A percentile compares a stretch with the other conserved stretches of the same genome.
phyloP scores from a whole-genome alignment of 345 rosid species.

The Psidium friedrichsthalianum region DNA sequence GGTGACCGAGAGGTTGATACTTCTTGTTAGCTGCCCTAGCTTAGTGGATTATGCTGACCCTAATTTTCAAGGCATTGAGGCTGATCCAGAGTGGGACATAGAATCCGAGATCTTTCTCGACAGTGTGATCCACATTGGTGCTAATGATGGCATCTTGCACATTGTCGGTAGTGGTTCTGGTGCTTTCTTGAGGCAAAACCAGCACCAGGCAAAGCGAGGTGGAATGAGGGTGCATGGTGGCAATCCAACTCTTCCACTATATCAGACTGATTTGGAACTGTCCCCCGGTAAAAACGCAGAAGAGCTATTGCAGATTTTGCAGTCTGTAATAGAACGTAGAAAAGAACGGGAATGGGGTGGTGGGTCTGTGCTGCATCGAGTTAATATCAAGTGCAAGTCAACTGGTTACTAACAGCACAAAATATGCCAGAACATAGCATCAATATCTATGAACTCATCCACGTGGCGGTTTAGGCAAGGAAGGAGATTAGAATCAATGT shows the following conservation, averaged over 20 bases:
- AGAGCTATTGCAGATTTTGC: slow-evolving; percentile 34
- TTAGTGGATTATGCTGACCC: slow-evolving; percentile 53
- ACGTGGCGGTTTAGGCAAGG: neutral
- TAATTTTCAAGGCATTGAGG: slow-evolving; percentile 55
- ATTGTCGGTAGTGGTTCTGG: slow-evolving; percentile 77
- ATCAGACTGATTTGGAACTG: slow-evolving; percentile 58
- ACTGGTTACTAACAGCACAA: neutral
- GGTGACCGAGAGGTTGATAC: slow-evolving; percentile 51
- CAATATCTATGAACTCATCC: neutral
- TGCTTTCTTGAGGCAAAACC: slow-evolving; percentile 45
- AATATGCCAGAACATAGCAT: neutral
- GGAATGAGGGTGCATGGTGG: slow-evolving; percentile 37
- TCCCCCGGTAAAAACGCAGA: slow-evolving; percentile 41
- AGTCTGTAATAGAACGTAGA: slow-evolving; percentile 48
- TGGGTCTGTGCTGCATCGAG: slow-evolving; percentile 44
- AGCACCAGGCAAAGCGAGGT: slow-evolving; percentile 27
- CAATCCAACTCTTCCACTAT: slow-evolving; percentile 64
- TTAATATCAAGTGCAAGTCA: slow-evolving; percentile 8
- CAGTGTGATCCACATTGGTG: slow-evolving; percentile 60
- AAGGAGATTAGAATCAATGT: neutral
- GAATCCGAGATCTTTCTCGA: slow-evolving; percentile 66
- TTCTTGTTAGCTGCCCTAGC: slow-evolving; percentile 53
- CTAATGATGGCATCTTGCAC: slow-evolving; percentile 39
- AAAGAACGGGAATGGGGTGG: slow-evolving; percentile 47
- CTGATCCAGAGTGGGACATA: slow-evolving; percentile 55